These are phyloP conservation scores for Rhizophlyctis rosea DNA, from an alignment of 192 early-diverging fungal species.

Conservation along the genomic window DNA sequence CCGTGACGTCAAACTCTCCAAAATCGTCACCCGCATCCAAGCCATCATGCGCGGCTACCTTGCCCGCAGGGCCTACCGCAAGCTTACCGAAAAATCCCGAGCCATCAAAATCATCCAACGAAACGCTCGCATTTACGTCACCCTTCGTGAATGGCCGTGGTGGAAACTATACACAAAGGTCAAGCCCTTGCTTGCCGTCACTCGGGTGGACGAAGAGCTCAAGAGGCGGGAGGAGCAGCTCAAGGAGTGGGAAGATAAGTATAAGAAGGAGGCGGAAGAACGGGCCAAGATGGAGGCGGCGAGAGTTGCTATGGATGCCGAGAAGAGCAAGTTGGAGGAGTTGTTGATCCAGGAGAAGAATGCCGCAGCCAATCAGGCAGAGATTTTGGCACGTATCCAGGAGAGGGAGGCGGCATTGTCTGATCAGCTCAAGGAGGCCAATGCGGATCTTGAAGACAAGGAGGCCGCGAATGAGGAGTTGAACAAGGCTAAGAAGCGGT, in stretches of 20 bases:
- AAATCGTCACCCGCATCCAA: conserved; percentile 82
- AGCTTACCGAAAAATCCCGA: conserved; percentile 70
- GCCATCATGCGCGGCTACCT: conserved; percentile 82
- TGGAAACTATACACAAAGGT: conserved; percentile 92
- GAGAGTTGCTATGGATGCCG: conserved; percentile 59
- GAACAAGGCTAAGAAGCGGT: conserved; percentile 30
- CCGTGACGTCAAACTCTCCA: conserved; percentile 77
- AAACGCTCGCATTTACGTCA: conserved; percentile 87
- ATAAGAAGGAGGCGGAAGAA: conserved; percentile 58
- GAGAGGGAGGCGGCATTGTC: conserved; percentile 55
- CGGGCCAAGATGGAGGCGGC: conserved; percentile 54
- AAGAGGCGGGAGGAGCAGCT: conserved; percentile 68
- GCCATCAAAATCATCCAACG: conserved; percentile 93
- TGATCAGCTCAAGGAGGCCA: conserved; percentile 41
- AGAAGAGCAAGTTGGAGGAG: conserved; percentile 68
- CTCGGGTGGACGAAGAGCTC: conserved; percentile 77
- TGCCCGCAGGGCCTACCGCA: conserved; percentile 67
- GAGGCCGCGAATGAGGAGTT: conserved; percentile 45
- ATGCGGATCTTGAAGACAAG: conserved; percentile 45
- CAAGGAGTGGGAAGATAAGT: conserved; percentile 68
- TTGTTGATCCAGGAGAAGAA: conserved; percentile 70
- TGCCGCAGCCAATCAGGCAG: conserved; percentile 76
- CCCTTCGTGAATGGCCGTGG: conserved; percentile 91
- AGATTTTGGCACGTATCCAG: conserved; percentile 79
- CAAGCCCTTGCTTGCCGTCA: conserved; percentile 83